phyloP scores from a whole-genome alignment of 2,329 filamentous ascomycete genomes.

The Stachybotrys chlorohalonatus region DNA sequence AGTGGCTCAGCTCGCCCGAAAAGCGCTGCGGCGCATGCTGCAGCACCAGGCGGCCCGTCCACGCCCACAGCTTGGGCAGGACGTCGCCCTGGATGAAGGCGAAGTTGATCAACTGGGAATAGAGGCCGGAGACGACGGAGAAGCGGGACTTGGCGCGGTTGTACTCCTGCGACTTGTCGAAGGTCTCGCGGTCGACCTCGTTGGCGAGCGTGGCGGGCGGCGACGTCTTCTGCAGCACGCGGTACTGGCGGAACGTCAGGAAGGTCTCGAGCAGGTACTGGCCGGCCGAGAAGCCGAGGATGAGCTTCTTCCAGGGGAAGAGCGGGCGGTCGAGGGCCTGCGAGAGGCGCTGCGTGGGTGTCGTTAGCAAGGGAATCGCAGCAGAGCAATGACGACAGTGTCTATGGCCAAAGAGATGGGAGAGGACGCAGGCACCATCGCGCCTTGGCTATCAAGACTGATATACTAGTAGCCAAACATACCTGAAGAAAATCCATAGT shows the following conservation, averaged over 20 bases:
- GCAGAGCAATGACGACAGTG: too few relatives aligned
- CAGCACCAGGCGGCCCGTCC: slow-evolving; percentile 67
- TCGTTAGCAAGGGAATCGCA: neutral
- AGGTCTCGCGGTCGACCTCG: slow-evolving; percentile 83
- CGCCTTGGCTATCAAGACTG: neutral
- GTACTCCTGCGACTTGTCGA: slow-evolving; percentile 93
- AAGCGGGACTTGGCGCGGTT: slow-evolving; percentile 93
- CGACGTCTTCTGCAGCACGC: slow-evolving; percentile 68
- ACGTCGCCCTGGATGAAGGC: slow-evolving; percentile 85
- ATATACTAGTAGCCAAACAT: slow-evolving; percentile 4
- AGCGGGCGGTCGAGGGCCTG: slow-evolving; percentile 80
- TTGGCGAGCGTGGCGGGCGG: slow-evolving; percentile 80
- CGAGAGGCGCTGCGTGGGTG: slow-evolving; percentile 54
- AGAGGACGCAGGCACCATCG: too few relatives aligned
- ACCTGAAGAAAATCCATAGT: slow-evolving; percentile 40
- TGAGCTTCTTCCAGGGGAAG: slow-evolving; percentile 96
- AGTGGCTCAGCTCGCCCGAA: slow-evolving; percentile 87
- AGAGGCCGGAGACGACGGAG: slow-evolving; percentile 70
- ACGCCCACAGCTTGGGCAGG: slow-evolving; percentile 81
- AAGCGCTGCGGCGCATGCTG: slow-evolving; percentile 69
- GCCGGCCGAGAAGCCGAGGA: slow-evolving; percentile 86
- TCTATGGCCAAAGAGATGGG: too few relatives aligned
- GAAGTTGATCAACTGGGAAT: slow-evolving; percentile 79
- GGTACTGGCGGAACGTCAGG: slow-evolving; percentile 83
- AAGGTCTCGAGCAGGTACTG: slow-evolving; percentile 88